phyloP scores from a whole-genome alignment of 1,284 basidiomycete species.

The Puccinia novopanici region DNA sequence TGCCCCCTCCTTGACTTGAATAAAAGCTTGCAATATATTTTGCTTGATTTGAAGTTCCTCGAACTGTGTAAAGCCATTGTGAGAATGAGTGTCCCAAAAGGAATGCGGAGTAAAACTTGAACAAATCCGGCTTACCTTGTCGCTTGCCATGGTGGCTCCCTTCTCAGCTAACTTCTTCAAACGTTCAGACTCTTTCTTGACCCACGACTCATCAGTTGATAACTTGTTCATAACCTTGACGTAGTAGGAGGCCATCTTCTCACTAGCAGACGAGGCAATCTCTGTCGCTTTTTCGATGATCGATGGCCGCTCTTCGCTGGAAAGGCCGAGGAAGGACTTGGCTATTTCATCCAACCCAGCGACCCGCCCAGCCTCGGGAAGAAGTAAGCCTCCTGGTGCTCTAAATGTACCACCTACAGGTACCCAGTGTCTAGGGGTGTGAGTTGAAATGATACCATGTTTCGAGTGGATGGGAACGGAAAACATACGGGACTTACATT shows the following conservation, averaged over 20 bases:
- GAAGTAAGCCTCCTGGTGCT: conserved; percentile 32
- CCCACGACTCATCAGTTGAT: conserved; percentile 26
- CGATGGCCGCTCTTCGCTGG: neutral
- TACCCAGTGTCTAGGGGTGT: neutral
- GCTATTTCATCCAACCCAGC: conserved; percentile 36
- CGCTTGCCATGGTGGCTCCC: conserved; percentile 35
- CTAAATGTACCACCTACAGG: conserved; percentile 36
- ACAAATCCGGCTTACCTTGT: conserved; percentile 6
- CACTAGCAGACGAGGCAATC: conserved; percentile 24
- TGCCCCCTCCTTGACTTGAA: neutral
- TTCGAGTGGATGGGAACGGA: neutral
- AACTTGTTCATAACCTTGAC: conserved; percentile 47
- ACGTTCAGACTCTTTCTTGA: conserved; percentile 35
- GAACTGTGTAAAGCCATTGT: conserved; percentile 5
- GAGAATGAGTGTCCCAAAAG: neutral
- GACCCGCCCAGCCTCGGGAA: conserved; percentile 45
- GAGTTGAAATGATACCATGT: neutral
- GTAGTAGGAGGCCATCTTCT: conserved; percentile 43
- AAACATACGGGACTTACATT: conserved; percentile 10
- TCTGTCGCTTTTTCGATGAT: conserved; percentile 30
- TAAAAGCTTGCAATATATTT: conserved; percentile 46
- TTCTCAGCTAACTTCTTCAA: conserved; percentile 45
- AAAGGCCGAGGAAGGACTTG: conserved; percentile 38
- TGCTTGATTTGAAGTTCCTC: conserved; percentile 50
- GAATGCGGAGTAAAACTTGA: neutral